Base-by-base conservation (phyloP, 1,139 yeast genomes). In the Pichia sp. region DNA sequence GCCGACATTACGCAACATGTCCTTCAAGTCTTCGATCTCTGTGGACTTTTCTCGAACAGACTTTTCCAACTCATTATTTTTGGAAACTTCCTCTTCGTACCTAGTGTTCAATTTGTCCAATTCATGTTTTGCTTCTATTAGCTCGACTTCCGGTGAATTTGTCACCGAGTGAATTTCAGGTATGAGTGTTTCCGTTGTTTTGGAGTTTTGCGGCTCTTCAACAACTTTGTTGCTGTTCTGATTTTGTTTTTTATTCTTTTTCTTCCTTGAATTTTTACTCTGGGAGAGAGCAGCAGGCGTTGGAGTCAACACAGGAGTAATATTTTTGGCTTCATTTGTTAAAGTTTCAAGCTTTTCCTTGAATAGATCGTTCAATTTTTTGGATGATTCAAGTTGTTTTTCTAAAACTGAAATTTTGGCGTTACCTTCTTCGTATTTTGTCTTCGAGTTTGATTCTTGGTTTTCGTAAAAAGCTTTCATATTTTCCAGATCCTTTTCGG, bases 1-100 rank as follows among this genome's bases (percentile, higher is more conserved):
- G 1, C 96, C 96, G 23, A 90, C 77, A 51, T 80, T 82, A 61
- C 79, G 79, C 50, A 90, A 70, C 87, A 84, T 86, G 56, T 88
- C 96, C 60, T 85, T 78, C 53, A 87, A 75, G 50, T 72, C 73
- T 43, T 80, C 85, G 29, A 82, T 72, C 59, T 84, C 87, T 51
- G 82, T 85, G 8, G 62, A 58, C 57, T 76, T 77, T 5, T 32
- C 54, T 15, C 54, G 58, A 38, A 55, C 43, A 19, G 56, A 51
- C 36, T 54, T 57, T 30, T 41, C 43, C 15, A 61, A 43, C 1
- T 47, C 40, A 3, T 41, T 16, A 13, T 54, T 50, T 34, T 55
- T 55, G 3, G 36, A 47, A 8, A 51, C 62, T 15, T 70, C 58
- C 31, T 67, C 69, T 4, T 65, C 56, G 34, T 52, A 26, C 47